Evolutionary conservation across 179 eudicot genomes (phyloP).

Genomic region (Beta lomatogona): DNA sequence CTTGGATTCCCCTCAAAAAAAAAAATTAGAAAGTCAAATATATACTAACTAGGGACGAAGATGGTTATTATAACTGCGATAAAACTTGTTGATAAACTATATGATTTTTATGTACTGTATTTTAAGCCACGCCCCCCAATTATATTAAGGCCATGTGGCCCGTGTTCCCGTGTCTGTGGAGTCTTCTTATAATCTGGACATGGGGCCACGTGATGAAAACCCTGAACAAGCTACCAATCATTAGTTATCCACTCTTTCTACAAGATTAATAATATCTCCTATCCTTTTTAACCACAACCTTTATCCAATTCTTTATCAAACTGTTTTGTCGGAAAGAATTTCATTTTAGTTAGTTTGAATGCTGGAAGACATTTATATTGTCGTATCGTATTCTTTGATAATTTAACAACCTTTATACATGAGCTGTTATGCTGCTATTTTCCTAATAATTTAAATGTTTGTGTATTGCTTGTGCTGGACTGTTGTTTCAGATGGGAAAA

Average conservation of each 20-base stretch:
- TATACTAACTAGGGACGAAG: too few relatives aligned
- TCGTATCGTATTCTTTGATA: background rate
- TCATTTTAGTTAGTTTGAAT: too few relatives aligned
- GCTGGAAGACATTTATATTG: background rate
- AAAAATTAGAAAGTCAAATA: too few relatives aligned
- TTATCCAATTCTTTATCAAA: background rate
- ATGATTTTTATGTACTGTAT: too few relatives aligned
- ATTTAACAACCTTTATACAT: background rate
- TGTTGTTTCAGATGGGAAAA: conserved; percentile 82
- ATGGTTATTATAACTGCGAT: too few relatives aligned
- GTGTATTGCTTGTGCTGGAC: conserved; percentile 10
- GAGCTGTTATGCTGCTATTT: conserved; percentile 11
- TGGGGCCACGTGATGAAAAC: background rate
- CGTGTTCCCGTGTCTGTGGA: background rate
- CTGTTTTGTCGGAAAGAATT: background rate
- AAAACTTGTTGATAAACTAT: too few relatives aligned
- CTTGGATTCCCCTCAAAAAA: too few relatives aligned
- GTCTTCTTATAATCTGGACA: background rate
- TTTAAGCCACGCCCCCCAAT: background rate
- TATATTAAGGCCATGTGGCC: background rate
- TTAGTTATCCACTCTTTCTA: conserved; percentile 1
- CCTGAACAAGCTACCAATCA: background rate
- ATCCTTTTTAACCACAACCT: background rate
- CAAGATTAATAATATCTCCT: background rate
- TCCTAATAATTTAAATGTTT: conserved; percentile 4